phyloP scores from a whole-genome alignment of 495 filamentous ascomycete species.

The Neurospora sp. region DNA sequence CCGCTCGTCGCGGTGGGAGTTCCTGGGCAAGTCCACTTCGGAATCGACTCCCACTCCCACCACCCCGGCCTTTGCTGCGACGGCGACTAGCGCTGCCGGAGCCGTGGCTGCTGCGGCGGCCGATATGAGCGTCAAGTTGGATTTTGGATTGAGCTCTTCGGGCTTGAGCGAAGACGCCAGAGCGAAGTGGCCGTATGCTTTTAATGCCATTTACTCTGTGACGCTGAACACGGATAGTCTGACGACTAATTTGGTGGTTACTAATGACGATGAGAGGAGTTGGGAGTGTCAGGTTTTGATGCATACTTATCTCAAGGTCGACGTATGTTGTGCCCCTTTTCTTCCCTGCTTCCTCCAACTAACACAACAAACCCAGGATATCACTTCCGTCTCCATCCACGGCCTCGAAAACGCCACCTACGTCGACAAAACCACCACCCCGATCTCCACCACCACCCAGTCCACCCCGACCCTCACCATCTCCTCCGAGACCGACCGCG shows the following conservation, averaged over 20 bases:
- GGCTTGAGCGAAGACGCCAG: slow-evolving; percentile 54
- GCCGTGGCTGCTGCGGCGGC: slow-evolving; percentile 22
- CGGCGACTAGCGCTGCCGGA: not conserved
- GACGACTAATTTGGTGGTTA: slow-evolving; percentile 74
- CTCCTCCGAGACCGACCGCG: slow-evolving; percentile 70
- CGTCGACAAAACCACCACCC: slow-evolving; percentile 67
- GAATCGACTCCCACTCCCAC: slow-evolving; percentile 26
- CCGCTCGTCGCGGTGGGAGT: slow-evolving; percentile 69
- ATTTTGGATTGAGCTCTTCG: slow-evolving; percentile 69
- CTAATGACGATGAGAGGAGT: slow-evolving; percentile 68
- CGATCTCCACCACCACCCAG: slow-evolving; percentile 44
- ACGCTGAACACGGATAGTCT: slow-evolving; percentile 64
- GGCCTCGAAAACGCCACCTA: slow-evolving; percentile 67
- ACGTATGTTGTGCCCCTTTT: slow-evolving; percentile 42
- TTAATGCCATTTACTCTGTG: slow-evolving; percentile 87
- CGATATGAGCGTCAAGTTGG: slow-evolving; percentile 71
- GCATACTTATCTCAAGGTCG: slow-evolving; percentile 79
- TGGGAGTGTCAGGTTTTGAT: slow-evolving; percentile 88
- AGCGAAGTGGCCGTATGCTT: slow-evolving; percentile 68
- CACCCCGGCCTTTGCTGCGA: not conserved
- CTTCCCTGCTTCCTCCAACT: not conserved
- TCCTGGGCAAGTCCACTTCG: slow-evolving; percentile 59
- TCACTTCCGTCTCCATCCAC: slow-evolving; percentile 54
- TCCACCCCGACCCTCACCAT: slow-evolving; percentile 41
- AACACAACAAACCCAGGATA: slow-evolving; percentile 45